Conservation (phyloP, 805 yeast species). For the Wickerhamiella siamensis region DNA sequence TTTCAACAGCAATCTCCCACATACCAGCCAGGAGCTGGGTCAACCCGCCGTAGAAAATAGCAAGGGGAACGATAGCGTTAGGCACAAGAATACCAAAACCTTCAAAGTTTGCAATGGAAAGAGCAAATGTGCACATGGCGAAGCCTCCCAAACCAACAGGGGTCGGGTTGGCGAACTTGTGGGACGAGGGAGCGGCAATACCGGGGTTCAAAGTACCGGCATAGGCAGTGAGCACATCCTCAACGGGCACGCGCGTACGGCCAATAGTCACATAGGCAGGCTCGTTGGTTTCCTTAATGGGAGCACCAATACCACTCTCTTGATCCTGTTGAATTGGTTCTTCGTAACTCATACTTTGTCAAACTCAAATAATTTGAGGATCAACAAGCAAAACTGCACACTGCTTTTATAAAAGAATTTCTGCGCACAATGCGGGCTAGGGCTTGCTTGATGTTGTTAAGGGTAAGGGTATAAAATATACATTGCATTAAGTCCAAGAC, state of each 20-base stretch:
- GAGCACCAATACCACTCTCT: not conserved
- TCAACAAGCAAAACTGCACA: no score
- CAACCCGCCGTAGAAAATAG: constrained; percentile 50
- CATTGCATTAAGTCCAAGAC: no score
- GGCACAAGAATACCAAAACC: constrained; percentile 41
- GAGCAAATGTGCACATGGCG: constrained; percentile 47
- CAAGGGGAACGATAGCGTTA: constrained; percentile 41
- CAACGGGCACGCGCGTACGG: not conserved
- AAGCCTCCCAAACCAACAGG: constrained; percentile 50
- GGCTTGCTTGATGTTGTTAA: no score
- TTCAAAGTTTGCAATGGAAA: constrained; percentile 39
- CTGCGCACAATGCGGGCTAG: no score
- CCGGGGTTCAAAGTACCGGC: constrained; percentile 81
- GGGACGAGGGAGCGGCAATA: constrained; percentile 39
- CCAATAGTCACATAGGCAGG: constrained; percentile 1
- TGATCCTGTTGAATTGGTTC: not conserved
- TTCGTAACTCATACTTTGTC: not conserved
- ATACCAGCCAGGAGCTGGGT: constrained; percentile 48
- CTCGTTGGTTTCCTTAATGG: not conserved
- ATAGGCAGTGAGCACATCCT: constrained; percentile 25
- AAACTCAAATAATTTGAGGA: no score
- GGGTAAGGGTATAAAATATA: no score
- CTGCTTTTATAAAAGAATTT: not conserved
- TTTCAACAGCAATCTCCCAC: constrained; percentile 51
- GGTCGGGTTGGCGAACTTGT: constrained; percentile 51